Evolutionary conservation across 225 moss, liverwort and hornwort species (phyloP), one percentile per base, ranked within the genome.

Genomic region (Straminergon stramineum): DNA sequence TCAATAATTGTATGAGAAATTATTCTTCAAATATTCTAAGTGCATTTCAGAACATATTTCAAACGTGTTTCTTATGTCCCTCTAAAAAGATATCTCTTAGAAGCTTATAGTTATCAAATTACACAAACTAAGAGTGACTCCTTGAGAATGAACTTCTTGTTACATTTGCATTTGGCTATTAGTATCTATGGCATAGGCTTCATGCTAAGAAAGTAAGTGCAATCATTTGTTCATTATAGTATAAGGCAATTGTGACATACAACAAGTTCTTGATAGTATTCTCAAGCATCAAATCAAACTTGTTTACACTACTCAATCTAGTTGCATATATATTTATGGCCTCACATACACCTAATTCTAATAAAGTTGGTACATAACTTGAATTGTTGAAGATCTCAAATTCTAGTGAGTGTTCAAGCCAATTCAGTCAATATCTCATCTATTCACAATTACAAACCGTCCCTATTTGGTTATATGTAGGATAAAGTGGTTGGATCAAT

Each of bases 261-360:
- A 70, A n/a, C 23, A 70, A 39, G 13, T 70, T 13, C 7, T 7
- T 39, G 13, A 13, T 70, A 39, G 13, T 70, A 1, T 13, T 39
- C 13, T 39, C 7, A n/a, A 39, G 13, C 7, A 70, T 21, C 37
- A 68, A 68, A 37, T 39, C 13, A 39, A 70, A 70, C 7, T 70
- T 70, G 24, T 70, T 70, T 14, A 70, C 3, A 70, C 23, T 70
- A 13, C 8, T 70, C 7, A 70, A 7, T 39, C 13, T n/a, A 39
- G 7, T 0, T n/a, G 4, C n/a, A 69, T 24, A 39, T 0, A 0
- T 70, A 13, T 2, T 39, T 14, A 24, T 39, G 6, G 37, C 23
- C 39, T 1, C 2, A 0, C 24, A 39, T 0, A 39, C 0, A 0
- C 7, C 7, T 4, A 23, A 70, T 39, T 39, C 7, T 70, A 23